Evolutionary conservation across 2,329 filamentous ascomycete species (phyloP).

Genomic region (Aspergillus neotritici): DNA sequence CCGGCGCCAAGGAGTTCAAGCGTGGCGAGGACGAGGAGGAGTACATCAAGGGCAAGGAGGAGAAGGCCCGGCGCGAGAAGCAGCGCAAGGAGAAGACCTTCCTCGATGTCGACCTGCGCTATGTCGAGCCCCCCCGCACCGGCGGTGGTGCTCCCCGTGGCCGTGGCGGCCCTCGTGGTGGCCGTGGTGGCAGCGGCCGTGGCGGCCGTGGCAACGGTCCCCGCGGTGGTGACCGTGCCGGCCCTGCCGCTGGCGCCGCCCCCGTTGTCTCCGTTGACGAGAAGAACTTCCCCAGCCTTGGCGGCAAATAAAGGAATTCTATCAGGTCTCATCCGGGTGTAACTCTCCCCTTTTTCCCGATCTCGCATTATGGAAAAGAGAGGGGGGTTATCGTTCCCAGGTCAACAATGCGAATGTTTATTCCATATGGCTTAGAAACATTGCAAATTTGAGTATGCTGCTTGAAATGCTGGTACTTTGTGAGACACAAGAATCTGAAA

Average conservation of each 20-base stretch:
- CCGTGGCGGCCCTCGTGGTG: slow-evolving; percentile 41
- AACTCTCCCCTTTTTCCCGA: no score
- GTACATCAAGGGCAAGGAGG: slow-evolving; percentile 67
- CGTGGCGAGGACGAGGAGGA: slow-evolving; percentile 56
- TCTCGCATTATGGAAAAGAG: no score
- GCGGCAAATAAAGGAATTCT: slow-evolving; percentile 29
- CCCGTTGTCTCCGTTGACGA: slow-evolving; percentile 37
- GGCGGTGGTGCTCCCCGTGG: slow-evolving; percentile 32
- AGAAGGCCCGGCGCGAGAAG: slow-evolving; percentile 73
- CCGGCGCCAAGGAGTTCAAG: slow-evolving; percentile 64
- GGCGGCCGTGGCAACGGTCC: slow-evolving; percentile 17
- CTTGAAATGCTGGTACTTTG: background rate
- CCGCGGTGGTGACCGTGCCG: slow-evolving; percentile 18
- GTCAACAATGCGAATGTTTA: no score
- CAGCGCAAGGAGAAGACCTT: slow-evolving; percentile 88
- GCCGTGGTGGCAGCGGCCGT: slow-evolving; percentile 25
- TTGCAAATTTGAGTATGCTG: no score
- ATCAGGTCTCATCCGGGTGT: background rate
- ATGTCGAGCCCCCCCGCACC: slow-evolving; percentile 57
- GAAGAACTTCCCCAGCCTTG: slow-evolving; percentile 44
- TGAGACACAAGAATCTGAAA: background rate
- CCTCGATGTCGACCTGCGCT: slow-evolving; percentile 82
- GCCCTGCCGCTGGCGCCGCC: slow-evolving; percentile 18
- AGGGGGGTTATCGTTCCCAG: no score
- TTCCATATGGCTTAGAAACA: no score